Base-by-base conservation (phyloP, 306 rosid genomes). In the Malus orientalis region DNA sequence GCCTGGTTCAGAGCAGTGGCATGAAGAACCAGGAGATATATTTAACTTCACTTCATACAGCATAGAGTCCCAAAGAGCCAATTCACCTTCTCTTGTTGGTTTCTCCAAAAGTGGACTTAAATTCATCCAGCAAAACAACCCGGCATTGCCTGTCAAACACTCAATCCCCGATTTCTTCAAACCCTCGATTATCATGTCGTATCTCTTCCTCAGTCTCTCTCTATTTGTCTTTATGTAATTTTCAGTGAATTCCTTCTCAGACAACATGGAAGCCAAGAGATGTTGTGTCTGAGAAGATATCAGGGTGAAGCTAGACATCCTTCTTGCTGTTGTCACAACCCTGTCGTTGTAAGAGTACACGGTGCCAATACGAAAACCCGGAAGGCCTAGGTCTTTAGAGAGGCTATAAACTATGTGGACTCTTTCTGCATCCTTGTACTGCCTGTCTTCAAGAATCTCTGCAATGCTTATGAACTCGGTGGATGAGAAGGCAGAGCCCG, bases 81-180 rank as follows among this genome's bases (percentile, higher is more conserved):
- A 75, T 69, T 95, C 98, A 55, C 91, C 90, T 85, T 89, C 92
- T 58, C 82, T 84, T 14, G 90, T 89, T 4, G 80, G 60, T 32
- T 85, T 75, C 59, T 89, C 81, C 90, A 95, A 55, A 15, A 85
- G 47, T 30, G 96, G 92, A 47, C 89, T 89, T 27, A 95, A 59
- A 81, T 95, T 92, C 93, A 95, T 95, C 98, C 98, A 95, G 5
- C 97, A 95, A 77, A 95, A 95, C 64, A 95, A 75, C 65, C 98
- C 98, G 2, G 92, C 98, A 75, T 95, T 95, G 7, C 98, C 98
- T 71, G 88, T 65, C 87, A 95, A 87, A 57, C 96, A 95, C 68
- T 92, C 96, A 16, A 95, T 89, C 78, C 97, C 96, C 0, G 84
- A 73, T 33, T 81, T 81, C 69, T 73, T 85, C 64, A 95, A 71